A percentile compares a stretch with the other conserved stretches of the same genome.
These are phyloP conservation scores for Boletus barrowsii DNA, from an alignment of 768 basidiomycete genomes.

Conservation along the genomic window DNA sequence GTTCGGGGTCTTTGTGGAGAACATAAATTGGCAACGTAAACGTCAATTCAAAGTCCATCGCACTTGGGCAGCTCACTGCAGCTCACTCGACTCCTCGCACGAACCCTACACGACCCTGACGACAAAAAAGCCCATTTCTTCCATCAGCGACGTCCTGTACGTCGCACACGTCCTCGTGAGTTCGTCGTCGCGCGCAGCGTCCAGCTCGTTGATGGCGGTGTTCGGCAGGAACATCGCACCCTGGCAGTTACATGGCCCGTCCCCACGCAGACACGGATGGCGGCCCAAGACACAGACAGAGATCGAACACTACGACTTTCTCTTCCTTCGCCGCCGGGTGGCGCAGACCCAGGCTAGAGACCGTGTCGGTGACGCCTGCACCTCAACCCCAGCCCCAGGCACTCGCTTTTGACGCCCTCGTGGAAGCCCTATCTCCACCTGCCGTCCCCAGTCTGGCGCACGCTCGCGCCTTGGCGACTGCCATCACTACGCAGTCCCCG, in stretches of 20 bases:
- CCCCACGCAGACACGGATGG: constrained; percentile 32
- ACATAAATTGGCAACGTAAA: constrained; percentile 23
- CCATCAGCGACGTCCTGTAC: constrained; percentile 9
- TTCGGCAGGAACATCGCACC: constrained; percentile 13
- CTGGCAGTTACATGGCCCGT: constrained; percentile 28
- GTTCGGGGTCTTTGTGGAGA: constrained; percentile 15
- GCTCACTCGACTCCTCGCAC: neutral
- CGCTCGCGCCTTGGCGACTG: constrained; percentile 56
- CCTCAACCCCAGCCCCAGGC: constrained; percentile 26
- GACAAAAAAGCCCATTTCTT: neutral
- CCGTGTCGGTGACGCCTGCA: constrained; percentile 21
- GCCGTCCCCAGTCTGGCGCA: constrained; percentile 64
- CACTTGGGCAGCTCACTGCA: constrained; percentile 1
- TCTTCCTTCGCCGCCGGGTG: constrained; percentile 36
- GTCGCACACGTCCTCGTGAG: constrained; percentile 12
- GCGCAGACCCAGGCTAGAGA: constrained; percentile 35
- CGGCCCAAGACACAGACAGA: constrained; percentile 32
- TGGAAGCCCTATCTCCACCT: constrained; percentile 46
- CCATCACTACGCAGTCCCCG: constrained; percentile 51
- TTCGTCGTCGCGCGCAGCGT: neutral
- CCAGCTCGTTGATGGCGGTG: constrained; percentile 1
- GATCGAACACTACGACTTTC: constrained; percentile 44
- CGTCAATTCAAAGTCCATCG: constrained; percentile 1
- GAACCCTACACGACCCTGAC: constrained; percentile 19
- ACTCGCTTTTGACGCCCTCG: constrained; percentile 42